Evolutionary conservation across 805 yeast genomes (phyloP), one percentile per base, ranked within the genome.

Genomic region (Brettanomyces anomalus): DNA sequence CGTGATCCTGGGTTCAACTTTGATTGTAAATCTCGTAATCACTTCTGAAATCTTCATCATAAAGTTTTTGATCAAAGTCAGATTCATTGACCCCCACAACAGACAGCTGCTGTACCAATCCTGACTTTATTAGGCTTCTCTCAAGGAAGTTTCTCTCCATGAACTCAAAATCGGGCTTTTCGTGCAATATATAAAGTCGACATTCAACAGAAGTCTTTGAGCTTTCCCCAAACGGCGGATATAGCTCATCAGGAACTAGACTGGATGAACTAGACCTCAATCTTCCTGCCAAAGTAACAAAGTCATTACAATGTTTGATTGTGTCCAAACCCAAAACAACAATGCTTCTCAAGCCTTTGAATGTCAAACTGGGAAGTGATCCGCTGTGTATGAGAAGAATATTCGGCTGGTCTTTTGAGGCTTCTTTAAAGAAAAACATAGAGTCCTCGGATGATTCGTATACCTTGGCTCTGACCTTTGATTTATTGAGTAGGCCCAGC

Each of bases 281-380:
- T 33, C 64, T 48, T 3, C 65, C 61, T 1, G 52, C 48, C 1
- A 63, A 37, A 16, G 46, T 45, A 3, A 53, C 50, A 36, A 64
- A 50, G 8, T 46, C 42, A 1, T 50, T 37, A 3, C 44, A 24
- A 34, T 48, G 55, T 38, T 54, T 50, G 7, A 65, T 47, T 1
- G 62, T 44, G 40, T 65, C 66, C 7, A 58, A 43, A 3, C 69
- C 69, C 5, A 64, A 46, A 18, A 58, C 46, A 14, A 65, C 41
- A 1, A 59, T 49, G 5, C 51, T 45, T 8, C 52, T 43, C n/a
- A 62, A 44, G 3, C 55, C 55, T 26, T 53, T 47, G 40, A 63
- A 52, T 1, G 55, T 45, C 17, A 60, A 14, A 5, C 68, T 65
- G 3, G 52, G 40, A 10, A 64, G 40, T 3, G 53, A 34, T 18